phyloP scores from a whole-genome alignment of 345 rosid species.

The Euphorbia lathyris region DNA sequence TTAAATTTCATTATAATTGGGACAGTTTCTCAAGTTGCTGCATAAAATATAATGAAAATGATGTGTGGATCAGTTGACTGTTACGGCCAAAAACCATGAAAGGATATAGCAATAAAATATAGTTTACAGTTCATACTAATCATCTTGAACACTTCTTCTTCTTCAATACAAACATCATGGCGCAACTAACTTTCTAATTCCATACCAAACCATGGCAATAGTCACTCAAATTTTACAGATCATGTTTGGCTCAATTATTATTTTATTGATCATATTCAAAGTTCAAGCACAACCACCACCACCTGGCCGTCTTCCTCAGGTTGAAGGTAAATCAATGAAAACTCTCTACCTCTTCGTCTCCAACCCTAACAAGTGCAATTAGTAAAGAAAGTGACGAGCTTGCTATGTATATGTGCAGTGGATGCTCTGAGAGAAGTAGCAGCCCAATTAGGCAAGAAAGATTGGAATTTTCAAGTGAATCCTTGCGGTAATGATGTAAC shows the following conservation, averaged over 20 bases:
- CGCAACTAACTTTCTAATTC: neutral
- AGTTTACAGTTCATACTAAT: neutral
- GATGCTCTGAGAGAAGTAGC: conserved; percentile 3
- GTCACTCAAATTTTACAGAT: neutral
- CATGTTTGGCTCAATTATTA: neutral
- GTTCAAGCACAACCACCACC: neutral
- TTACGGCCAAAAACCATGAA: neutral
- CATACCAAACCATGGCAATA: neutral
- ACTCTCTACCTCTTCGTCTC: neutral
- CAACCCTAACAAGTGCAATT: neutral
- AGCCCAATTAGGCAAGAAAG: conserved; percentile 10
- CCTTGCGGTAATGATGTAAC: conserved; percentile 2
- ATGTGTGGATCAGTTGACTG: too few species aligned
- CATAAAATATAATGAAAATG: too few species aligned
- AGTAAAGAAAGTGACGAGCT: conserved; percentile 5
- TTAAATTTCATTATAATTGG: too few species aligned
- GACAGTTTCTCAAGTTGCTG: too few species aligned
- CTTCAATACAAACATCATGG: neutral
- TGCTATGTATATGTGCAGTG: neutral
- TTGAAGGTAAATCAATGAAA: neutral
- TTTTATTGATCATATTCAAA: neutral
- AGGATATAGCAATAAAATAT: too few species aligned
- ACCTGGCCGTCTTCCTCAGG: conserved; percentile 4
- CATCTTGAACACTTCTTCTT: conserved; percentile 1
- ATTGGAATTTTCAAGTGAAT: conserved; percentile 4